phyloP scores from a whole-genome alignment of 2,329 filamentous ascomycete species.

The Diplocarpon rosae region DNA sequence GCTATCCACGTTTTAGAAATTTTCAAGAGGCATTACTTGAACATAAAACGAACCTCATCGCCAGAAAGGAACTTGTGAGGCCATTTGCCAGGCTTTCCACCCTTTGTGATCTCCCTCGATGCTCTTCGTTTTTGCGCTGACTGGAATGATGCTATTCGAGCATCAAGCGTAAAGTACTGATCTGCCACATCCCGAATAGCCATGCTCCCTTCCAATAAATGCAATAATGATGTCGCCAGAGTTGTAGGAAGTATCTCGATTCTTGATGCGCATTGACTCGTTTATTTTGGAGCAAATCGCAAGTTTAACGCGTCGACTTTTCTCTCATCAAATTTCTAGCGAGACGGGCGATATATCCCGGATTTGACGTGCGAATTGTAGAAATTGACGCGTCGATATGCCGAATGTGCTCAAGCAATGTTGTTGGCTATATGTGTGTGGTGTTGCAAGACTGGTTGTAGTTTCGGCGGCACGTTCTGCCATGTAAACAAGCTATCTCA shows the following conservation, averaged over 20 bases:
- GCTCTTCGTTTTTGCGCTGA: conserved; percentile 57
- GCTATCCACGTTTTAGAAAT: conserved; percentile 36
- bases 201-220: conserved; percentile 14
- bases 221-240: background rate
- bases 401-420: conserved; percentile 1
- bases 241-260: background rate
- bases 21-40: background rate
- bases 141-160: conserved; percentile 73
- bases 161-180: conserved; percentile 53
- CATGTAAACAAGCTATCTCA: background rate
- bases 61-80: conserved; percentile 61
- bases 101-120: conserved; percentile 51
- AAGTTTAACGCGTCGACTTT: background rate
- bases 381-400: conserved; percentile 6
- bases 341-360: background rate
- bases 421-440: background rate
- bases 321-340: background rate
- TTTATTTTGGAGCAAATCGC: conserved; percentile 3
- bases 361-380: background rate
- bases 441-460: background rate
- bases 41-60: conserved; percentile 41
- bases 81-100: conserved; percentile 56
- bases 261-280: background rate
- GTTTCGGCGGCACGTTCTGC: background rate
- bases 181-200: conserved; percentile 28